A percentile compares a stretch with the other conserved stretches of the same genome.
Evolutionary conservation across 352 stramenopile species (phyloP).

Genomic region (Thalassiosira pacifica): DNA sequence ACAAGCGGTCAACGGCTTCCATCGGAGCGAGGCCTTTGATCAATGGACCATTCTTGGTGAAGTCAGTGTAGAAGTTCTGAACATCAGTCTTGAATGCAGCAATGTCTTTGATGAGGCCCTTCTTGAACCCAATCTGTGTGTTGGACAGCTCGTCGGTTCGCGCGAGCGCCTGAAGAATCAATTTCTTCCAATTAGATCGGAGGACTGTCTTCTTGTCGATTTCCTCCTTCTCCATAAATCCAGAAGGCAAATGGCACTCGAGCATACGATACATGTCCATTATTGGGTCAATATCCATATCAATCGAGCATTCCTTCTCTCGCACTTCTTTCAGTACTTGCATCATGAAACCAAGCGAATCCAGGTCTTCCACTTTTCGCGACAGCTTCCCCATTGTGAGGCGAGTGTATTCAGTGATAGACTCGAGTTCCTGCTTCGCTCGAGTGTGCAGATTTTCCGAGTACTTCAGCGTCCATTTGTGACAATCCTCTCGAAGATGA

Average conservation of each 20-base stretch:
- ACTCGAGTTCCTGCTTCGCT: slow-evolving; percentile 89
- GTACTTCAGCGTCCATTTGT: slow-evolving; percentile 98
- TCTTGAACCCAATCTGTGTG: slow-evolving; percentile 96
- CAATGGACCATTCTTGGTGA: slow-evolving; percentile 96
- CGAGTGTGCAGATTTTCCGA: slow-evolving; percentile 96
- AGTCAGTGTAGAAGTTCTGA: slow-evolving; percentile 91
- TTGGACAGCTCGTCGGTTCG: slow-evolving; percentile 95
- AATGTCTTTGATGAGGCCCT: slow-evolving; percentile 94
- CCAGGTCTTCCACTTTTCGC: slow-evolving; percentile 95
- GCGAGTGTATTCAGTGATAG: slow-evolving; percentile 96
- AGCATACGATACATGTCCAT: slow-evolving; percentile 99
- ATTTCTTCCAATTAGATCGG: slow-evolving; percentile 96
- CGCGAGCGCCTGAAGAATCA: slow-evolving; percentile 94
- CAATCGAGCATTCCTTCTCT: slow-evolving; percentile 96
- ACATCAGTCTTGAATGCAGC: slow-evolving; percentile 97
- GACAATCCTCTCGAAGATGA: slow-evolving; percentile 95
- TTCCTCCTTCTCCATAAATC: slow-evolving; percentile 99
- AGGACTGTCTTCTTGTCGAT: slow-evolving; percentile 99
- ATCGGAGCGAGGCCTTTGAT: slow-evolving; percentile 96
- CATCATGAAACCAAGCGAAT: slow-evolving; percentile 98
- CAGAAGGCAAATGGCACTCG: slow-evolving; percentile 88
- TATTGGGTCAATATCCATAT: slow-evolving; percentile 98
- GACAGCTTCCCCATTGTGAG: slow-evolving; percentile 82
- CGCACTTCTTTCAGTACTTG: slow-evolving; percentile 96
- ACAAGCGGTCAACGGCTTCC: slow-evolving; percentile 96